Evolutionary conservation across 352 stramenopile genomes (phyloP).

Genomic region (Thalassiosira allenii): DNA sequence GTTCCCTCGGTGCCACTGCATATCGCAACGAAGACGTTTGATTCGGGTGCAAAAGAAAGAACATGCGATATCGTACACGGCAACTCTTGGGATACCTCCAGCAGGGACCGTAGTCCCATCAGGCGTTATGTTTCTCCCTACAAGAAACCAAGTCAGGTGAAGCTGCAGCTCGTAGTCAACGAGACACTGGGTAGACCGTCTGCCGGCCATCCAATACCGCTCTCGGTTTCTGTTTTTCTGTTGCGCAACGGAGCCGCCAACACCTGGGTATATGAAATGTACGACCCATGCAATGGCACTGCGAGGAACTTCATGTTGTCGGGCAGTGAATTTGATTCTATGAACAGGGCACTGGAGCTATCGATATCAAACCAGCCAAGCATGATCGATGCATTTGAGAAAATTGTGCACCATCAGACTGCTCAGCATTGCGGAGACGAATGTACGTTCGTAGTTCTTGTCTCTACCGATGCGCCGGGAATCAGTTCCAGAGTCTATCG

Average conservation of each 20-base stretch:
- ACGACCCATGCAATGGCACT: constrained; percentile 49
- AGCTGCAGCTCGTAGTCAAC: constrained; percentile 35
- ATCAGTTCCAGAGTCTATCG: constrained; percentile 39
- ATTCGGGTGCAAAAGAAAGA: too few species aligned
- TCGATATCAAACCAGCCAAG: neutral
- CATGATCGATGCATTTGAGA: constrained; percentile 14
- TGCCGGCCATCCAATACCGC: neutral
- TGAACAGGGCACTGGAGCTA: constrained; percentile 23
- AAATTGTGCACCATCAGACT: constrained; percentile 49
- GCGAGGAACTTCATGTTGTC: constrained; percentile 23
- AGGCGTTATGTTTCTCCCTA: constrained; percentile 38
- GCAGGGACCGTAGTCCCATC: neutral
- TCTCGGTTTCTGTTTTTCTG: constrained; percentile 32
- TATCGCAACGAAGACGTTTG: constrained; percentile 42
- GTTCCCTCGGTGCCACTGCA: constrained; percentile 44
- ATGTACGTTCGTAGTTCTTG: constrained; percentile 21
- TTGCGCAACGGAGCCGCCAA: too few species aligned
- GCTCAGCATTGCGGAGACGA: neutral
- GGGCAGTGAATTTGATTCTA: constrained; percentile 34
- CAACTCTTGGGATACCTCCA: neutral
- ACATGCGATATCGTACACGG: too few species aligned
- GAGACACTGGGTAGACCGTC: constrained; percentile 27
- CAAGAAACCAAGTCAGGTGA: constrained; percentile 11
- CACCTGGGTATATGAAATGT: constrained; percentile 53
- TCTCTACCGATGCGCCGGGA: constrained; percentile 18